Evolutionary conservation across 2,329 filamentous ascomycete species (phyloP), one percentile per base, ranked within the genome.

Genomic region (Fusarium sororula): DNA sequence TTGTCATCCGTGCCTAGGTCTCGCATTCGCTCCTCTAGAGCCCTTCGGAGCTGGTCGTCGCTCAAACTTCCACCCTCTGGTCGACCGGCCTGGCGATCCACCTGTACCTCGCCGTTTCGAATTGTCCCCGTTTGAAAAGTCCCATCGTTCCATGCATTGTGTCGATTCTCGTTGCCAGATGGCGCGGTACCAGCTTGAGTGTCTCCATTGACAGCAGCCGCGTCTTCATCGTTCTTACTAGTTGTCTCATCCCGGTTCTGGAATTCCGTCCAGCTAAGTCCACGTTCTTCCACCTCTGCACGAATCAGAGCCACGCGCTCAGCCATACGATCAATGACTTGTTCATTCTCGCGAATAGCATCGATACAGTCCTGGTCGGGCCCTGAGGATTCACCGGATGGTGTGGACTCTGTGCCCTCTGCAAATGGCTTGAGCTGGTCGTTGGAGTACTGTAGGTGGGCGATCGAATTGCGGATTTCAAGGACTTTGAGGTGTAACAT

Each of bases 391-490:
- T 53, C 44, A 8, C 44, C 71, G 10, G 79, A 74, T 24, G 77
- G 24, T n/a, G 83, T 78, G 1, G 82, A 78, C 6, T 80, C 81
- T 28, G 79, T 78, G 35, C 86, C 87, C 20, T 90, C 87, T 63
- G 92, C 91, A 76, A 90, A 94, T 39, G 92, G 92, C 63, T 87
- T 85, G 66, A 95, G 90, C 81, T 95, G 90, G 72, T 88, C 87
- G 83, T 95, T 95, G 72, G 91, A 93, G 81, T 91, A 90, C 78
- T 91, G 88, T 32, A 95, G 90, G 82, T 95, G 92, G 30, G 88
- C 87, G 79, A 95, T 91, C 76, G 87, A 90, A 87, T 94, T 95
- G 80, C 89, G 90, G 70, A 95, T 87, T 81, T 95, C 93, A 79
- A 92, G 89, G 67, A 92, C 89, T 83, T 95, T 95, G 82, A 92